A percentile compares a stretch with the other conserved stretches of the same genome.
Evolutionary conservation across 1,284 basidiomycete genomes (phyloP).

Genomic region (Fomitiporia mediterranea): DNA sequence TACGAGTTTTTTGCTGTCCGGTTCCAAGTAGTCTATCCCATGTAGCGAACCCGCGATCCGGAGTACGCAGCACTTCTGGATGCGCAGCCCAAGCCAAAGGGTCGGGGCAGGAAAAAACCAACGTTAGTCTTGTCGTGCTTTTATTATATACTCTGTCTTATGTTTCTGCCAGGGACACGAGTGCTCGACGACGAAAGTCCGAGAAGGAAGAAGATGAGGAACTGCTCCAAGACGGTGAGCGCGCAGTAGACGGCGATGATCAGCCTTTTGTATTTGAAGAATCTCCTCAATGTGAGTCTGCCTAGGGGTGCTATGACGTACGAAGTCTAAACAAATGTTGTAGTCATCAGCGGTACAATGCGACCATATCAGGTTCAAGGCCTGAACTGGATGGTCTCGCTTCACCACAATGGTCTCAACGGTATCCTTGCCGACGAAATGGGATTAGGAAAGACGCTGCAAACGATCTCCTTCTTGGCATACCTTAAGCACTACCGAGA

Average conservation of each 20-base stretch:
- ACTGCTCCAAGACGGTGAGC: conserved; percentile 81
- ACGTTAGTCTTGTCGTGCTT: conserved; percentile 43
- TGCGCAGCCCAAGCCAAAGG: conserved; percentile 75
- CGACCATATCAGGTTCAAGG: conserved; percentile 95
- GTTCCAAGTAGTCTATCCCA: conserved; percentile 3
- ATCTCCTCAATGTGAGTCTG: conserved; percentile 76
- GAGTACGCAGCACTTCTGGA: conserved; percentile 91
- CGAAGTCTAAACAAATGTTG: conserved; percentile 14
- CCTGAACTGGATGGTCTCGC: conserved; percentile 93
- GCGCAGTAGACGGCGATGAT: conserved; percentile 75
- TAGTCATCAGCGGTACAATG: conserved; percentile 89
- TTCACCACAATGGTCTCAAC: conserved; percentile 91
- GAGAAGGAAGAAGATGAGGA: conserved; percentile 99
- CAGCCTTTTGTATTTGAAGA: conserved; percentile 90
- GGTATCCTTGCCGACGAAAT: conserved; percentile 94
- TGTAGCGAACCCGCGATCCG: conserved; percentile 83
- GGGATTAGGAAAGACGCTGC: conserved; percentile 97
- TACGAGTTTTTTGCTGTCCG: neutral
- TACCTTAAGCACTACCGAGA: conserved; percentile 87
- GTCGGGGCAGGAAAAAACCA: conserved; percentile 76
- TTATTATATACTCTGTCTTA: neutral
- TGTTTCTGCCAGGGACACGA: conserved; percentile 51
- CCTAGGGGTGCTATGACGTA: conserved; percentile 12
- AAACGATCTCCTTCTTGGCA: conserved; percentile 96
- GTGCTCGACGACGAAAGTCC: conserved; percentile 84